Evolutionary conservation across 805 yeast species (phyloP), one percentile per base, ranked within the genome.

Genomic region (Candida michaelii): DNA sequence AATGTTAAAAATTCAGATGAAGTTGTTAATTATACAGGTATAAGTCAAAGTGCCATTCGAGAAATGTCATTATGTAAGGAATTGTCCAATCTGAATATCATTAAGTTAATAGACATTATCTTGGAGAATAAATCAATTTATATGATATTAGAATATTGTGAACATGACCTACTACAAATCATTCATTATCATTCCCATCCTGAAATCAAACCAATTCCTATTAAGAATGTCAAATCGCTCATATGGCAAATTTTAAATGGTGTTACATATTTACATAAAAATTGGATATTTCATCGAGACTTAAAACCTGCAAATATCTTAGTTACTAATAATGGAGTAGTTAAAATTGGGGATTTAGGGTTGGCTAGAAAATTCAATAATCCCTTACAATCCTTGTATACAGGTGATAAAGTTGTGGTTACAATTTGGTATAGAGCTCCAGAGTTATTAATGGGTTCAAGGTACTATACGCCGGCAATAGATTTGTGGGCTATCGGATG

Each of bases 401-500:
- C 90, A 15, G 97, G 97, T 33, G 98, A 90, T 62, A 90, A 90
- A 63, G 97, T 90, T 12, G 97, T 90, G 42, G 97, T 90, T 10
- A 90, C 98, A 0, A 90, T 90, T 44, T 90, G 98, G 98, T 90
- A 90, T 60, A 73, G 98, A 52, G 96, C 98, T 0, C 99, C 76
- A 0, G 76, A 71, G 50, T 54, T 71, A 32, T 56, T 71, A 29
- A 68, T 71, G 56, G 76, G 75, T 0, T 71, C 74, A 12, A 59
- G 65, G 30, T 74, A 71, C 46, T 71, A 71, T 44, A 69, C 74
- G 1, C 68, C 62, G 1, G 89, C 96, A 0, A 82, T 93, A 38
- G 96, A 93, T 66, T 61, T 87, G 27, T 90, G 98, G 98, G 96
- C 98, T 0, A 88, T 87, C 4, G 98, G 98, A 0, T 90, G 97